These are phyloP conservation scores for Ogataea pignaliae DNA, from an alignment of 805 yeast genomes.

Conservation along the genomic window DNA sequence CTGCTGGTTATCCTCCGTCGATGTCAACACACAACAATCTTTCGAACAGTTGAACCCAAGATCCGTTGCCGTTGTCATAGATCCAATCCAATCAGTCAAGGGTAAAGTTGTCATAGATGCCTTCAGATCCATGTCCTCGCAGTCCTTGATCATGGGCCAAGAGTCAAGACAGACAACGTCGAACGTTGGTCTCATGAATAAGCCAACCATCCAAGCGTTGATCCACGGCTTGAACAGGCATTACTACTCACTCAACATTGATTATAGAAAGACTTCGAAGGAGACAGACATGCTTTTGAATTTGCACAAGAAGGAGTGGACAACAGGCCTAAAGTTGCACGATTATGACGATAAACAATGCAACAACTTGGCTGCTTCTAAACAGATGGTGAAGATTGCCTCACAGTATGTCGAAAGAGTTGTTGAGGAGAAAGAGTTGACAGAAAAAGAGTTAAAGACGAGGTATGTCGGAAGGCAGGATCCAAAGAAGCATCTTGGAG, in stretches of 20 bases:
- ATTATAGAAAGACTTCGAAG: conserved; percentile 84
- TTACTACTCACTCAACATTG: conserved; percentile 92
- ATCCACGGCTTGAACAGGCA: conserved; percentile 97
- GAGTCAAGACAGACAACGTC: conserved; percentile 98
- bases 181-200: conserved; percentile 89
- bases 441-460: conserved; percentile 86
- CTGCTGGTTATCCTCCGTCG: conserved; percentile 98
- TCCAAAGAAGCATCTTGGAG: conserved; percentile 94
- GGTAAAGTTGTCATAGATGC: conserved; percentile 99
- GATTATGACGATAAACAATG: conserved; percentile 78
- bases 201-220: conserved; percentile 94
- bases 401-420: conserved; percentile 85
- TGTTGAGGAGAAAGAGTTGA: conserved; percentile 83
- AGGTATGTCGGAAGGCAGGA: conserved; percentile 98
- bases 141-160: conserved; percentile 88
- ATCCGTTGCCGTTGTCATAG: conserved; percentile 97
- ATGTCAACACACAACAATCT: conserved; percentile 95
- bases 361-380: conserved; percentile 66
- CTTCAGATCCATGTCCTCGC: conserved; percentile 86
- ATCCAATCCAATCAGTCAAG: conserved; percentile 97
- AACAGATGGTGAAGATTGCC: conserved; percentile 83
- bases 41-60: conserved; percentile 93
- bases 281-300: conserved; percentile 94
- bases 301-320: conserved; percentile 94
- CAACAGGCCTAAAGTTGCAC: conserved; percentile 75